Base-by-base conservation (phyloP, 495 filamentous ascomycete species). In the Annulohypoxylon moriforme region DNA sequence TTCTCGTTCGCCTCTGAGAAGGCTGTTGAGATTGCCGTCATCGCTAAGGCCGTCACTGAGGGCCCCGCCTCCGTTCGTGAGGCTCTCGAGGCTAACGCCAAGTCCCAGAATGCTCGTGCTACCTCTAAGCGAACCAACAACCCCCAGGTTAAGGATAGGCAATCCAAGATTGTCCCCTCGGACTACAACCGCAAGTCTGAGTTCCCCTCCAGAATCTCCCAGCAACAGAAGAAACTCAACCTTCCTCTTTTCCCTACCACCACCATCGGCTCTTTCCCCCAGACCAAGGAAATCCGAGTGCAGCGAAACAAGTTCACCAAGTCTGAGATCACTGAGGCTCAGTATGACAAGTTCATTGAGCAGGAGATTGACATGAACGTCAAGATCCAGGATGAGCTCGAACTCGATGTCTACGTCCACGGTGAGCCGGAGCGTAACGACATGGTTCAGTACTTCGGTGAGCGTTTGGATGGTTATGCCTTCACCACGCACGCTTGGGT, bases 381-480 rank as follows among this genome's bases (percentile, higher is more conserved):
- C 83, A 91, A 93, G 86, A 92, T 98, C 83, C 96, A 99, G 86
- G 94, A 98, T 75, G 95, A 97, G 85, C 94, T 99, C 73, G 93
- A 88, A 79, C 90, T 99, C 20, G 96, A 98, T 77, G 96, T 99
- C 77, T 91, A 92, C 78, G 96, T 99, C 67, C 96, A 99, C 85
- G 96, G 96, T 78, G 96, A 99, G 87, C 95, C 96, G 56, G 96
- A 99, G 88, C 93, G 96, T 82, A 98, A 98, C 84, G 96, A 99
- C 90, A 99, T 99, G 96, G 96, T 99, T 42, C 96, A 99, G 83
- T 99, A 98, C 90, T 99, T 99, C 78, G 96, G 96, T 81, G 96
- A 99, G 89, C 91, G 94, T 72, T 88, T 99, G 49, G 89, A 93
- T 70, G 96, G 96, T 79, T 99, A 98, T 83, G 94, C 94, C 77